Base-by-base conservation (phyloP, 208 protist species). In the Acanthamoeba castellanii region DNA sequence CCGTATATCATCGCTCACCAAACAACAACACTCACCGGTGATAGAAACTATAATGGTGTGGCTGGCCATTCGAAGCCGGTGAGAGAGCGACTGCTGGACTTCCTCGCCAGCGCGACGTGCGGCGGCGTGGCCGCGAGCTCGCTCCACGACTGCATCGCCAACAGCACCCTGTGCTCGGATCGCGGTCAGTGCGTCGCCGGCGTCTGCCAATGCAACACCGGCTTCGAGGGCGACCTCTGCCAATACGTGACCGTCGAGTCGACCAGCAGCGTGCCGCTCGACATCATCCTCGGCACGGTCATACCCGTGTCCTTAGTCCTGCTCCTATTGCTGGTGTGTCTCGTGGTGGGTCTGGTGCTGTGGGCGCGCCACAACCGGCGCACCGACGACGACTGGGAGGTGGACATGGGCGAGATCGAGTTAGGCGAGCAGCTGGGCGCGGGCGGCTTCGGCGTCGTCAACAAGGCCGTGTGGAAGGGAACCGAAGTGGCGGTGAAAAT, bases 401-500 rank as follows among this genome's bases (percentile, higher is more conserved):
- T 93, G 30, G 66, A 93, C 47, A 45, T 82, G 30, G n/a, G 13
- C 47, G 89, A 93, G 55, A 32, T 93, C 45, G 89, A 93, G 89
- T n/a, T 93, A 1, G 89, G 89, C 89, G 89, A 74, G 66, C 57
- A 64, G 55, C 89, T 93, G 32, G 89, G 89, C 42, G 61, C 89
- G 3, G 89, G 89, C 34, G 89, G 89, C 32, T 93, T 52, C 42
- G 89, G 42, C 27, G 32, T 72, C 5, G 85, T 92, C 20, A 45
- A 37, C 85, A 64, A 70, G 55, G 85, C 85, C n/a, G 64, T 92
- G 47, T 92, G 85, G 85, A 92, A 92, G 85, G 85, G 85, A 25
- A 92, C 85, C 34, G 85, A 92, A 30, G 85, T 92, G 64, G 85
- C 85, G 14, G 85, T 70, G 20, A 92, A 92, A 57, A 92, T 66